Evolutionary conservation across 2,329 filamentous ascomycete genomes (phyloP).

Genomic region (Hypoxylon sp.): DNA sequence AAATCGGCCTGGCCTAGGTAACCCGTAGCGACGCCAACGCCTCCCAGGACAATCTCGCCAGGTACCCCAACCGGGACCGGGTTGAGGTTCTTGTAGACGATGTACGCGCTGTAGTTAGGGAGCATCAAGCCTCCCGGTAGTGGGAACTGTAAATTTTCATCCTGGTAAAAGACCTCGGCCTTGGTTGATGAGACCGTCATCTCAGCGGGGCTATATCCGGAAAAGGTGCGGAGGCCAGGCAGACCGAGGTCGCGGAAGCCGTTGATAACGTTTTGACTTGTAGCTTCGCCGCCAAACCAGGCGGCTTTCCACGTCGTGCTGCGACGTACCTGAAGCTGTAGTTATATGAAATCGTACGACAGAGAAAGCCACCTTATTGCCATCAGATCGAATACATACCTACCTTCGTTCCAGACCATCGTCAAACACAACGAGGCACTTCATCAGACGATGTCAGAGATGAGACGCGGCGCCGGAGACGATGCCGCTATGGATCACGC

Average conservation of each 20-base stretch:
- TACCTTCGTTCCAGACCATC: background rate
- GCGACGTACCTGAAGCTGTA: background rate
- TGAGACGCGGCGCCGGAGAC: background rate
- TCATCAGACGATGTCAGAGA: background rate
- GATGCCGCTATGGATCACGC: background rate
- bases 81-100: slow-evolving; percentile 25
- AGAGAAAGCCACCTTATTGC: background rate
- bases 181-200: slow-evolving; percentile 25
- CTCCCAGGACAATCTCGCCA: slow-evolving; percentile 36
- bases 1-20: slow-evolving; percentile 30
- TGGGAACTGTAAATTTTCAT: background rate
- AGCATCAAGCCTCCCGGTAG: background rate
- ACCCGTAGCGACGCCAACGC: slow-evolving; percentile 21
- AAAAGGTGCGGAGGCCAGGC: slow-evolving; percentile 28
- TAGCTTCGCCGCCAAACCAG: slow-evolving; percentile 42
- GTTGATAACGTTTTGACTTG: slow-evolving; percentile 18
- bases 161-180: slow-evolving; percentile 13
- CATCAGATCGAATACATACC: background rate
- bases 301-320: slow-evolving; percentile 35
- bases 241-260: slow-evolving; percentile 31
- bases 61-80: slow-evolving; percentile 24
- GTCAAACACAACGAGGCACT: background rate
- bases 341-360: background rate
- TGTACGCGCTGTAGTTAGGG: slow-evolving; percentile 32
- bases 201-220: slow-evolving; percentile 56